These are phyloP conservation scores for Begonia fuchsioides DNA, from an alignment of 306 rosid genomes.

Conservation along the genomic window DNA sequence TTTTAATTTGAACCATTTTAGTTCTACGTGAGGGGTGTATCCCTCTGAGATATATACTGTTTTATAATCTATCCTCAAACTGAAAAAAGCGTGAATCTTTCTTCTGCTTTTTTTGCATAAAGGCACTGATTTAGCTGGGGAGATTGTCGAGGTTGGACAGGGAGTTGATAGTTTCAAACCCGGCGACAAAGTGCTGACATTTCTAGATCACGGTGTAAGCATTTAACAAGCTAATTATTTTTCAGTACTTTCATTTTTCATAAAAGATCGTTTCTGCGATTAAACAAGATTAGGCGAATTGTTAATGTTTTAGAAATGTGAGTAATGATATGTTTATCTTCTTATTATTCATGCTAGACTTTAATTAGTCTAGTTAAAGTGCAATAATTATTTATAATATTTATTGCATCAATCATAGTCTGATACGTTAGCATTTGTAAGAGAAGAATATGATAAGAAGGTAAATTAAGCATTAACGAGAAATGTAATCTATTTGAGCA, in stretches of 20 bases:
- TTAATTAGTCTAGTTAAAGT: too few relatives aligned
- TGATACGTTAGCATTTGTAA: too few relatives aligned
- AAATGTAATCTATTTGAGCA: too few relatives aligned
- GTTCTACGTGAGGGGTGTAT: too few relatives aligned
- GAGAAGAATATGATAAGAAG: too few relatives aligned
- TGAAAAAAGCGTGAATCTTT: not conserved
- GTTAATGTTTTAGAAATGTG: too few relatives aligned
- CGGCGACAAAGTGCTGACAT: slow-evolving; percentile 54
- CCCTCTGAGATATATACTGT: not conserved
- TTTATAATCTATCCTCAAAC: not conserved
- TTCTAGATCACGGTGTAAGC: slow-evolving; percentile 23
- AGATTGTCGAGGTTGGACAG: slow-evolving; percentile 41
- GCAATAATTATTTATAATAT: too few relatives aligned
- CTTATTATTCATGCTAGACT: too few relatives aligned
- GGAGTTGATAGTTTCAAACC: slow-evolving; percentile 28
- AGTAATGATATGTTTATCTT: too few relatives aligned
- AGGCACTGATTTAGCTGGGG: slow-evolving; percentile 72
- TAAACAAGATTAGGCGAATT: not conserved
- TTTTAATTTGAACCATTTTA: not conserved
- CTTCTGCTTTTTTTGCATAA: not conserved
- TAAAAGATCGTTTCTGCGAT: not conserved
- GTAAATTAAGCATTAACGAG: too few relatives aligned
- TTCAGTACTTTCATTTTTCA: not conserved
- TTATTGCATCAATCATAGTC: too few relatives aligned
- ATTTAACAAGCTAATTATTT: not conserved